These are phyloP conservation scores for Trifolium repens DNA, from an alignment of 306 rosid species.

Conservation along the genomic window DNA sequence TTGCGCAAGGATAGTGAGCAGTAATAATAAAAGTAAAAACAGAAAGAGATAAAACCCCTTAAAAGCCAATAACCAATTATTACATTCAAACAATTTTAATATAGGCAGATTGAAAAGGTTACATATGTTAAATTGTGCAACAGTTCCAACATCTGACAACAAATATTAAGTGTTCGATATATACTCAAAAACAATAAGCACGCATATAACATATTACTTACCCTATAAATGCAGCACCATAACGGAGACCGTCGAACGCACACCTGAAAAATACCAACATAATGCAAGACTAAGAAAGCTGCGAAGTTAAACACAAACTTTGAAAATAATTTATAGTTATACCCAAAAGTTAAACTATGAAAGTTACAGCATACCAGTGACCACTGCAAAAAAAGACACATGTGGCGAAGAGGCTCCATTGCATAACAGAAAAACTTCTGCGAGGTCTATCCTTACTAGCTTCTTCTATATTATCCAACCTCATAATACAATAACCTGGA, in stretches of 20 bases:
- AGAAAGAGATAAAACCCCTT: conserved; percentile 4
- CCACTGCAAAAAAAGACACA: conserved; percentile 95
- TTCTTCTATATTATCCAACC: conserved; percentile 53
- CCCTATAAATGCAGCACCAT: conserved; percentile 99
- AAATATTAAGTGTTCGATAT: conserved; percentile 17
- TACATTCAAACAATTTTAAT: conserved; percentile 18
- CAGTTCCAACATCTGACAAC: conserved; percentile 17
- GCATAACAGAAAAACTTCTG: conserved; percentile 61
- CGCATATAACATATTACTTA: conserved; percentile 39
- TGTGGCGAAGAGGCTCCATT: conserved; percentile 85
- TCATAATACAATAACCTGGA: conserved; percentile 81
- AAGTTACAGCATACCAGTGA: conserved; percentile 76
- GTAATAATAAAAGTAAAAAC: conserved; percentile 11
- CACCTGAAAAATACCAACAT: conserved; percentile 65
- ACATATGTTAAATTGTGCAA: conserved; percentile 4
- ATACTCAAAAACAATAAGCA: conserved; percentile 19
- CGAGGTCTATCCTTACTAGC: conserved; percentile 46
- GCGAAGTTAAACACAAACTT: conserved; percentile 4
- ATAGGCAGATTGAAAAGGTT: conserved; percentile 10
- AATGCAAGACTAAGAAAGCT: conserved; percentile 30
- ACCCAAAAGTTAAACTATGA: conserved; percentile 33
- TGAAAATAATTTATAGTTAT: conserved; percentile 32
- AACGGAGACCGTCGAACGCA: conserved; percentile 97
- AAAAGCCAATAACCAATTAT: conserved; percentile 31
- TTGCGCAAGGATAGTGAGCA: neutral